Conservation (phyloP, 805 yeast species). For the Starmerella vitae region DNA sequence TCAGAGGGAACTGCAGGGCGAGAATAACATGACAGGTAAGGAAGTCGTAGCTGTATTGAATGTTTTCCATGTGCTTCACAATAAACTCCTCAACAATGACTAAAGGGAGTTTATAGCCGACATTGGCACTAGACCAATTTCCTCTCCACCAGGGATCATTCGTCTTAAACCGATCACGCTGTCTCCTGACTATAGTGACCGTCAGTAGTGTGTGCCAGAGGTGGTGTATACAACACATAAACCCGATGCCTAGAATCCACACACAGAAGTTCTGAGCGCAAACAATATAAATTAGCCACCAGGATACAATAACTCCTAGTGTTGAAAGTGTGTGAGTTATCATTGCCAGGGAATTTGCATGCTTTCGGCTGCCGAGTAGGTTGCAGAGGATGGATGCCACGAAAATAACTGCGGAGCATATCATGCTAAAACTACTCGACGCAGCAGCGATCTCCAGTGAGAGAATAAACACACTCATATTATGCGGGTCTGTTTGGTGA, state of each 20-base stretch:
- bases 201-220: conserved; percentile 42
- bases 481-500: conserved; percentile 22
- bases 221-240: conserved; percentile 43
- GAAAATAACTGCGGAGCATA: conserved; percentile 19
- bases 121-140: conserved; percentile 43
- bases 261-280: conserved; percentile 55
- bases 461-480: conserved; percentile 36
- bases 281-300: conserved; percentile 51
- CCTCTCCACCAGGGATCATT: conserved; percentile 56
- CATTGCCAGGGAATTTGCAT: conserved; percentile 33
- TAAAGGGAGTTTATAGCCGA: conserved; percentile 70
- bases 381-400: conserved; percentile 13
- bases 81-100: conserved; percentile 70
- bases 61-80: conserved; percentile 75
- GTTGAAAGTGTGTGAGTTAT: conserved; percentile 43
- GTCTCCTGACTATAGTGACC: conserved; percentile 43
- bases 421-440: conserved; percentile 20
- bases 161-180: conserved; percentile 41
- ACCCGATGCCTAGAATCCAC: conserved; percentile 48
- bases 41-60: conserved; percentile 85
- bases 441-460: conserved; percentile 29
- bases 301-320: conserved; percentile 38
- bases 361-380: background rate
- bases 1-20: conserved; percentile 67
- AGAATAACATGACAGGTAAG: conserved; percentile 68